A percentile compares a stretch with the other conserved stretches of the same genome.
Evolutionary conservation across 2,329 filamentous ascomycete species (phyloP).

Genomic region (Blastomyces percursus): DNA sequence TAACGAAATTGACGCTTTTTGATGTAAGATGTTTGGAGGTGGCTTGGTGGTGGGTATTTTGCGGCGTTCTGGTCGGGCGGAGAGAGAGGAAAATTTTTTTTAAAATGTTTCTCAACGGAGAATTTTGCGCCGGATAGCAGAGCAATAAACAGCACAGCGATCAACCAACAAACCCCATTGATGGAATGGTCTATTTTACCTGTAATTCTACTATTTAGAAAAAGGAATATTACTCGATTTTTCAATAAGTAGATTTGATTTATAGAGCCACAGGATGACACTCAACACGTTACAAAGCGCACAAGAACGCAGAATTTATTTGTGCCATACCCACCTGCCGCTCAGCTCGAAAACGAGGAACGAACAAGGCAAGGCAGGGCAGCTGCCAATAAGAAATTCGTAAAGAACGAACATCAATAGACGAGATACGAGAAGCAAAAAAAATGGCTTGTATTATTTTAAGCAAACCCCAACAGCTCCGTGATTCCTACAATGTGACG

Average conservation of each 20-base stretch:
- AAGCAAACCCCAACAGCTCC: slow-evolving; percentile 12
- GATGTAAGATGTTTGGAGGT: not conserved
- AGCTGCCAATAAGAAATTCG: no score
- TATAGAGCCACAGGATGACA: not conserved
- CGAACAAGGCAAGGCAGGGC: not conserved
- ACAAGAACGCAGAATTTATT: not conserved
- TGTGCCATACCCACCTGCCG: not conserved
- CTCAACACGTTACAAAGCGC: no score
- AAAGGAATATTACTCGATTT: no score
- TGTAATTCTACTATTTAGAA: no score
- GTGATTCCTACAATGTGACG: slow-evolving; percentile 1
- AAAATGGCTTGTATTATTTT: not conserved
- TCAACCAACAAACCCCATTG: no score
- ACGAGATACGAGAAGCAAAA: not conserved
- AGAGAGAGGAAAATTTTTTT: not conserved
- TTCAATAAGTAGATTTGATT: not conserved
- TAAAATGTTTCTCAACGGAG: not conserved
- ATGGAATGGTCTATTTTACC: no score
- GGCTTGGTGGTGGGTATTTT: not conserved
- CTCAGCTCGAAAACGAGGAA: not conserved
- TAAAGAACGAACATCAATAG: not conserved
- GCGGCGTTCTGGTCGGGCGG: no score
- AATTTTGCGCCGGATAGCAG: no score
- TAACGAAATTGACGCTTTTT: not conserved
- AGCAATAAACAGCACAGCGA: no score